Evolutionary conservation across 768 basidiomycete species (phyloP), one percentile per base, ranked within the genome.

Genomic region (Leccinum sublutescens): DNA sequence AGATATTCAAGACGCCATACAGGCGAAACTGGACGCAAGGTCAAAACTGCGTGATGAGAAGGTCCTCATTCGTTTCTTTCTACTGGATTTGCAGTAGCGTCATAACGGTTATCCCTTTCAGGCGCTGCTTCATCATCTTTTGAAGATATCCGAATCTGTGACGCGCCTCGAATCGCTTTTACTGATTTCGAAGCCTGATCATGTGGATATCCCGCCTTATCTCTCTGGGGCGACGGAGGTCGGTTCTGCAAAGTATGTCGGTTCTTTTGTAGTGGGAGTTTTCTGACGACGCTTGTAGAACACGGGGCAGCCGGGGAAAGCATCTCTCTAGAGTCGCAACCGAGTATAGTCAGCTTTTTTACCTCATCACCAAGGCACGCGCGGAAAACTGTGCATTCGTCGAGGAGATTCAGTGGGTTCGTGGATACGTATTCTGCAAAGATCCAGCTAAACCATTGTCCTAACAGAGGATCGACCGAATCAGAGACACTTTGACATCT

Each of bases 91-190:
- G 19, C 23, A 19, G 33, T 47, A 3, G 36, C 52, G 56, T 50
- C 54, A 58, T 48, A 51, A 58, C 52, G 57, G 19, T 50, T 5
- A 56, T 59, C 56, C 38, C 40, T 49, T 54, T 57, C 65, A 95
- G 93, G 85, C 90, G 0, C 76, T 95, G 50, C 80, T 98, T 19
- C 89, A 95, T 64, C 80, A 95, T 12, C 81, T 98, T 4, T 82
- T 98, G 62, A 93, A 93, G 74, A 87, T 98, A 50, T 95, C 95
- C 27, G 97, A 98, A 66, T 93, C 92, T 15, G 82, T 96, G 17
- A 83, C 85, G 12, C 86, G 97, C 53, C 82, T 98, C 5, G 97
- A 99, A 71, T 87, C 85, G 5, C 80, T 99, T 23, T 80, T 98
- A 17, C 76, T 87, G 15, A 92, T 74, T 34, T 93, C 58, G 60